Percentiles rank a stretch among this genome's conserved stretches.
Evolutionary conservation across 164 flowering plant genomes (phyloP).

Genomic region (Chimonanthus praecox): DNA sequence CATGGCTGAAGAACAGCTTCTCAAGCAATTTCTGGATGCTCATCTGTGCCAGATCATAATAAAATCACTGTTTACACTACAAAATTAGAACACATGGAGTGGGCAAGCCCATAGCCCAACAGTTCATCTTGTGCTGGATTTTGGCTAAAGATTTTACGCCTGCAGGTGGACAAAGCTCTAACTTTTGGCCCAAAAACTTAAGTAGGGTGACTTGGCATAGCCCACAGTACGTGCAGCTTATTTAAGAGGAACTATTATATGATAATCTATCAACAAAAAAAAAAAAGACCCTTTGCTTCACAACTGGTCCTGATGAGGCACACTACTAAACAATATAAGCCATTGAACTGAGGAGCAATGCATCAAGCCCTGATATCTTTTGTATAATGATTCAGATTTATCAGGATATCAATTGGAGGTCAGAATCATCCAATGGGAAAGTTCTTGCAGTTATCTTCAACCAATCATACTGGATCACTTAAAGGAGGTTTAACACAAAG

Average conservation of each 20-base stretch:
- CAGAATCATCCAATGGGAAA: no score
- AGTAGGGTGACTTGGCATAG: not conserved
- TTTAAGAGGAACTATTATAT: not conserved
- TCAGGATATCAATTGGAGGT: no score
- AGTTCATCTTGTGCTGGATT: not conserved
- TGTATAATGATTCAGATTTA: no score
- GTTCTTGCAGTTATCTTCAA: no score
- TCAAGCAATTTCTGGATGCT: slow-evolving; percentile 43
- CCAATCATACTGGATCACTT: no score
- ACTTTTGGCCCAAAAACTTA: not conserved
- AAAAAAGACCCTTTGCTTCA: not conserved
- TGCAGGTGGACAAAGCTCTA: not conserved
- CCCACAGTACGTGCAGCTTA: not conserved
- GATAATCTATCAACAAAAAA: no score
- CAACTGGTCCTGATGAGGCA: not conserved
- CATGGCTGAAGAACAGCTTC: slow-evolving; percentile 65
- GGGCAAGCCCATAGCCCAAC: not conserved
- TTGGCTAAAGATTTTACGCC: not conserved
- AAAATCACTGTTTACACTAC: not conserved
- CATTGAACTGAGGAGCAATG: not conserved
- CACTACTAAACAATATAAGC: not conserved
- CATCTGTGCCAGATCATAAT: slow-evolving; percentile 27
- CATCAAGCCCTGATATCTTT: not conserved
- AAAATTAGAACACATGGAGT: not conserved
- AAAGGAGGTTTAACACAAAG: no score